Evolutionary conservation across 2,329 filamentous ascomycete species (phyloP).

Genomic region (Pyrenochaeta sp.): DNA sequence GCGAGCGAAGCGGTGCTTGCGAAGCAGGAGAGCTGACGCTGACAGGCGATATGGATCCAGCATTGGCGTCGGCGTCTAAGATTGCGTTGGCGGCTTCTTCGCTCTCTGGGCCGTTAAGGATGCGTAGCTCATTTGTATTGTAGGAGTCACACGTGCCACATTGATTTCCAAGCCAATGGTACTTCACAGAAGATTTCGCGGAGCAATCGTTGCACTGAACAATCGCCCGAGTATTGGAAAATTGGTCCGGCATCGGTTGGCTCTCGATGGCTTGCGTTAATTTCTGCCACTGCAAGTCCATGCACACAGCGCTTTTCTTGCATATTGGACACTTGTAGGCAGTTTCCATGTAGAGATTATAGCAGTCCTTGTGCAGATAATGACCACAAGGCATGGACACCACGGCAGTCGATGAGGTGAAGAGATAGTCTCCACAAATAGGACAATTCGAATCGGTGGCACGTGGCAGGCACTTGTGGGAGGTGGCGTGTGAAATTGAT

Average conservation of each 20-base stretch:
- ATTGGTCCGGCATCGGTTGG: conserved; percentile 92
- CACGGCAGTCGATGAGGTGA: conserved; percentile 86
- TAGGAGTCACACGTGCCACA: conserved; percentile 70
- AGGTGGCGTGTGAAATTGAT: conserved; percentile 81
- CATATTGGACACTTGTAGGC: conserved; percentile 98
- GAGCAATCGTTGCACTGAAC: conserved; percentile 96
- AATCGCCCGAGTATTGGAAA: conserved; percentile 78
- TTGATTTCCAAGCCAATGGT: conserved; percentile 94
- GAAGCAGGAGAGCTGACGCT: conserved; percentile 44
- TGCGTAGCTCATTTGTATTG: conserved; percentile 60
- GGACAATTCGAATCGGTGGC: conserved; percentile 85
- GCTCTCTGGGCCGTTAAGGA: conserved; percentile 51
- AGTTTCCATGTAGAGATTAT: conserved; percentile 83
- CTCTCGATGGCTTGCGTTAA: conserved; percentile 84
- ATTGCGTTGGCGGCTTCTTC: conserved; percentile 46
- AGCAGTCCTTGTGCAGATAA: conserved; percentile 91
- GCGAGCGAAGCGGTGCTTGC: conserved; percentile 42
- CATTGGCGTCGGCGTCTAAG: conserved; percentile 37
- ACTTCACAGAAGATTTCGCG: conserved; percentile 83
- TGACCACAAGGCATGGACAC: conserved; percentile 97
- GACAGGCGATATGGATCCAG: conserved; percentile 36
- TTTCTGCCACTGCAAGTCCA: conserved; percentile 94
- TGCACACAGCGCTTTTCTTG: conserved; percentile 95
- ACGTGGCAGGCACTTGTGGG: conserved; percentile 92
- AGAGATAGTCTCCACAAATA: conserved; percentile 96